phyloP scores from a whole-genome alignment of 2,329 filamentous ascomycete species.

The Trichophyton schoenleinii region DNA sequence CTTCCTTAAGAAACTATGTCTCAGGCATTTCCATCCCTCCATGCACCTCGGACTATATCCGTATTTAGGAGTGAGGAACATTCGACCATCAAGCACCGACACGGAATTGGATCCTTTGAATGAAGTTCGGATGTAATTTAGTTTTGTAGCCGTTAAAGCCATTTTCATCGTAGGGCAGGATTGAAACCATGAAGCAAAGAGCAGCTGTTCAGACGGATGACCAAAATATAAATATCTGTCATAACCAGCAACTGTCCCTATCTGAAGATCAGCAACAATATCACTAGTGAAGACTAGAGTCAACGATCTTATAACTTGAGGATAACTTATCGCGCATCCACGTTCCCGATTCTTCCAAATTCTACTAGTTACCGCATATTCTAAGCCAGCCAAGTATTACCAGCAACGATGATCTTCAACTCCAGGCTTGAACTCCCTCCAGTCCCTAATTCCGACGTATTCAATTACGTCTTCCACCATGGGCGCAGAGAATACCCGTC shows the following conservation, averaged over 20 bases:
- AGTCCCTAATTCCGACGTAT: slow-evolving; percentile 10
- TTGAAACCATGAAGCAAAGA: not conserved
- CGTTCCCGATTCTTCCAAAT: not conserved
- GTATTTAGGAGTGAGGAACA: too few species aligned
- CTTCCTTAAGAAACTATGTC: too few species aligned
- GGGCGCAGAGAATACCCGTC: slow-evolving; percentile 11
- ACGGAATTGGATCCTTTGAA: too few species aligned
- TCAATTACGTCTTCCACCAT: slow-evolving; percentile 13
- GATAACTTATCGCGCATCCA: not conserved
- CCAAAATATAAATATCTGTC: not conserved
- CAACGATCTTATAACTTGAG: not conserved
- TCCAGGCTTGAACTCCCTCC: not conserved
- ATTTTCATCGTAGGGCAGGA: not conserved
- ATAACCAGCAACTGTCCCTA: not conserved
- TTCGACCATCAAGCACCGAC: too few species aligned
- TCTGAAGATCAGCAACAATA: not conserved
- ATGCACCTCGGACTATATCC: too few species aligned
- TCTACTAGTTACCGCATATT: not conserved
- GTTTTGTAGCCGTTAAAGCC: not conserved
- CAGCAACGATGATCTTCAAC: not conserved
- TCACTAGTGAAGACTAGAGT: not conserved
- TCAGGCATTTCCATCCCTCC: too few species aligned
- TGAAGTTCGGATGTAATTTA: not conserved
- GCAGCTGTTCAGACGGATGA: not conserved
- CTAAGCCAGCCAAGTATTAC: not conserved